These are phyloP conservation scores for Coemansia sp. DNA, from an alignment of 192 early-diverging fungal species.

Conservation along the genomic window DNA sequence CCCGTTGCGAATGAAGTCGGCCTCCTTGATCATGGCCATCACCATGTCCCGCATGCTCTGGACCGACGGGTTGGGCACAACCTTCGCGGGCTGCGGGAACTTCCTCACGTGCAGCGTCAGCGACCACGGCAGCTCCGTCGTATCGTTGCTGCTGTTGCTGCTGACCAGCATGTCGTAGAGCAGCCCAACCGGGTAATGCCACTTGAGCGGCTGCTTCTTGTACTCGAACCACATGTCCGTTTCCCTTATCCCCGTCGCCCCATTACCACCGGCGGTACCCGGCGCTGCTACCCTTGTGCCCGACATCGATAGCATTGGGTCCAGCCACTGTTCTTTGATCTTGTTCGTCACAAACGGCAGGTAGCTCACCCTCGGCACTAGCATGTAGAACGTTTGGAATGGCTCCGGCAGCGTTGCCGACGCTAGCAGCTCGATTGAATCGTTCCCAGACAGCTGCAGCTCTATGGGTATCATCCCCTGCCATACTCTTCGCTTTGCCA, in stretches of 20 bases:
- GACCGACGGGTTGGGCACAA: slow-evolving; percentile 61
- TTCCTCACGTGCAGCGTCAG: slow-evolving; percentile 74
- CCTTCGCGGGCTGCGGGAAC: slow-evolving; percentile 64
- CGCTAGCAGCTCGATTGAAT: slow-evolving; percentile 48
- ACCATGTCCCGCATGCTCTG: slow-evolving; percentile 71
- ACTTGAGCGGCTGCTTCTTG: slow-evolving; percentile 71
- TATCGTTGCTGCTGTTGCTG: slow-evolving; percentile 1
- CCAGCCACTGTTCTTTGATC: slow-evolving; percentile 47
- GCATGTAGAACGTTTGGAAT: slow-evolving; percentile 51
- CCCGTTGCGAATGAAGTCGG: slow-evolving; percentile 81
- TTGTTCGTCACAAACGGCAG: slow-evolving; percentile 28
- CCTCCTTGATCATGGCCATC: slow-evolving; percentile 88
- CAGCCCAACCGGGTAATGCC: slow-evolving; percentile 88
- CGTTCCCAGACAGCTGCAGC: slow-evolving; percentile 36
- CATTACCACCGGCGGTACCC: not conserved
- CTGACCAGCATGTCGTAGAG: slow-evolving; percentile 67
- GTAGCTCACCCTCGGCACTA: slow-evolving; percentile 43
- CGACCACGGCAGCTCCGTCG: slow-evolving; percentile 66
- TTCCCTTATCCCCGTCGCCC: slow-evolving; percentile 16
- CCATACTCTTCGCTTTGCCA: slow-evolving; percentile 27
- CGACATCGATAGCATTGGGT: slow-evolving; percentile 42
- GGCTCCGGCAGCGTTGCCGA: slow-evolving; percentile 49
- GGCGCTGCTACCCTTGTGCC: not conserved
- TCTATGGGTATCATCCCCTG: slow-evolving; percentile 51
- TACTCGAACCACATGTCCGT: slow-evolving; percentile 74